These are phyloP conservation scores for Yamadazyma nakazawae DNA, from an alignment of 805 yeast species.

Conservation along the genomic window DNA sequence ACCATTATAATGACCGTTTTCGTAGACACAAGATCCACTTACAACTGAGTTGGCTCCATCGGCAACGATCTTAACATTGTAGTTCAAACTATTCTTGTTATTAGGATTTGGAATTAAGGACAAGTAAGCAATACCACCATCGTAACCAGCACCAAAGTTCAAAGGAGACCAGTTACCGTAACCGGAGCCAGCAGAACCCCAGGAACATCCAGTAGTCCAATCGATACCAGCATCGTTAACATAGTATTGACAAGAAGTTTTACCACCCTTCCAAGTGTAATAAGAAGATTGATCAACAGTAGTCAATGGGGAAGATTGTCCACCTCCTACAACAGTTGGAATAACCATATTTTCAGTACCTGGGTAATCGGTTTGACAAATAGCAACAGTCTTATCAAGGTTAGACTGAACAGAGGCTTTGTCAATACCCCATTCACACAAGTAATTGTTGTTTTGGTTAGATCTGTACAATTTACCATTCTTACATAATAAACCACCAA, in stretches of 20 bases:
- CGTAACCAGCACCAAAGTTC: constrained; percentile 73
- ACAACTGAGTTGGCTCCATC: constrained; percentile 49
- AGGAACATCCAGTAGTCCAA: constrained; percentile 66
- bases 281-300: constrained; percentile 59
- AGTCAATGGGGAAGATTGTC: constrained; percentile 48
- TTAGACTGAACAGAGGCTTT: constrained; percentile 54
- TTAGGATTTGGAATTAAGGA: constrained; percentile 79
- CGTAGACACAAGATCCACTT: constrained; percentile 76
- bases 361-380: constrained; percentile 79
- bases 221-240: constrained; percentile 73
- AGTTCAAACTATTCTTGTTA: constrained; percentile 46
- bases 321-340: constrained; percentile 62
- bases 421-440: constrained; percentile 65
- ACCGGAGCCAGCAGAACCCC: constrained; percentile 59
- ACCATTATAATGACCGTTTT: constrained; percentile 70
- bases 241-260: constrained; percentile 70
- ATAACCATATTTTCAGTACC: constrained; percentile 79
- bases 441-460: constrained; percentile 46
- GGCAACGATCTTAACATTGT: constrained; percentile 40
- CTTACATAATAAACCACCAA: constrained; percentile 68
- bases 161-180: constrained; percentile 82
- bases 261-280: constrained; percentile 60
- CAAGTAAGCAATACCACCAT: constrained; percentile 58
- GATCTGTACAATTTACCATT: constrained; percentile 61
- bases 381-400: constrained; percentile 51